Evolutionary conservation across 352 stramenopile genomes (phyloP).

Genomic region (Pythium utonaiense): DNA sequence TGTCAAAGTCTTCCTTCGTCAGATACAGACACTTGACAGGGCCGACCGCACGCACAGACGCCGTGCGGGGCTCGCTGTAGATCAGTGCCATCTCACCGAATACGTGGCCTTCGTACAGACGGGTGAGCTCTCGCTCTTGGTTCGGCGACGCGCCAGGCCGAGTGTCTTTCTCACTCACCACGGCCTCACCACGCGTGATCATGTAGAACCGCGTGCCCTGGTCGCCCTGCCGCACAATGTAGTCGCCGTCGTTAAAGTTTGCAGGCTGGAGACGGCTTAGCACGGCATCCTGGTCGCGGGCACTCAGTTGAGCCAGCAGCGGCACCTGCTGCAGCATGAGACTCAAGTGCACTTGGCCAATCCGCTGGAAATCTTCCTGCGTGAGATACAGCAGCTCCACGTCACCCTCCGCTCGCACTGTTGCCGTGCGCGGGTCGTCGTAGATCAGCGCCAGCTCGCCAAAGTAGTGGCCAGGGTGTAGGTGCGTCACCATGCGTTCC

Average conservation of each 20-base stretch:
- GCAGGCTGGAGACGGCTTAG: slow-evolving; percentile 74
- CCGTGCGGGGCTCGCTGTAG: slow-evolving; percentile 83
- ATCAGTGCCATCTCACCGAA: slow-evolving; percentile 89
- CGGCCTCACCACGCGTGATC: slow-evolving; percentile 84
- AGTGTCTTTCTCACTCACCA: slow-evolving; percentile 69
- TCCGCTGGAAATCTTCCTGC: slow-evolving; percentile 85
- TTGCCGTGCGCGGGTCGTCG: slow-evolving; percentile 84
- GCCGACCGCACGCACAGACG: slow-evolving; percentile 70
- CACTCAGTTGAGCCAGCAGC: slow-evolving; percentile 62
- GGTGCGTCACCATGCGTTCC: slow-evolving; percentile 84
- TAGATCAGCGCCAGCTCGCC: slow-evolving; percentile 91
- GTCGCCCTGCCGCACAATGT: slow-evolving; percentile 88
- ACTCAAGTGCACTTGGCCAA: slow-evolving; percentile 83
- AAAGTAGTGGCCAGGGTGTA: slow-evolving; percentile 92
- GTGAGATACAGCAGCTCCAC: slow-evolving; percentile 84
- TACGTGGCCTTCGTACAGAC: slow-evolving; percentile 85
- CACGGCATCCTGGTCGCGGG: slow-evolving; percentile 77
- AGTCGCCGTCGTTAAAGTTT: slow-evolving; percentile 85
- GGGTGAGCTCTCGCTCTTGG: slow-evolving; percentile 76
- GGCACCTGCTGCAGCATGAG: slow-evolving; percentile 87
- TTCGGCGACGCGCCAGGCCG: slow-evolving; percentile 7
- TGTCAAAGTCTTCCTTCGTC: slow-evolving; percentile 86
- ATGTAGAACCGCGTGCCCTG: slow-evolving; percentile 88
- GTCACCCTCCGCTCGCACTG: slow-evolving; percentile 70
- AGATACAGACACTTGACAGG: slow-evolving; percentile 85